Conservation (phyloP, 768 basidiomycete genomes). For the Russula emetica region DNA sequence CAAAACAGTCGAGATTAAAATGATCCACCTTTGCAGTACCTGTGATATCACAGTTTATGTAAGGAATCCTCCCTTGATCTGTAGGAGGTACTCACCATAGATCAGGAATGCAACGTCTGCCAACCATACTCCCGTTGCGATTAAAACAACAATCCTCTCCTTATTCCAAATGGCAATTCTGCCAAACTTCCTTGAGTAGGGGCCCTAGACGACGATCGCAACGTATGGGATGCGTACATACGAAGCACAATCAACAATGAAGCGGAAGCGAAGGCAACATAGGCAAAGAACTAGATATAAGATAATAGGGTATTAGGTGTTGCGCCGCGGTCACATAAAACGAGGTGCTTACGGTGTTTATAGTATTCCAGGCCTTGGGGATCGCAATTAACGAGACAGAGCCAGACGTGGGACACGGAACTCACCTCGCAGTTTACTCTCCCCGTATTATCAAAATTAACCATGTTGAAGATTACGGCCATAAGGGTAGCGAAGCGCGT, state of each 20-base stretch:
- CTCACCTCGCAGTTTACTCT: conserved; percentile 10
- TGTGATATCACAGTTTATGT: not conserved
- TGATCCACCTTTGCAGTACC: not conserved
- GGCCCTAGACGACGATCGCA: too few relatives aligned
- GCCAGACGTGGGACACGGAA: not conserved
- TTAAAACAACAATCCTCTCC: not conserved
- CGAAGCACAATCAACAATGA: conserved; percentile 10
- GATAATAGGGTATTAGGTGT: not conserved
- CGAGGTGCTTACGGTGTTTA: not conserved
- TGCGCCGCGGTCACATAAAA: too few relatives aligned
- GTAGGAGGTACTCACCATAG: not conserved
- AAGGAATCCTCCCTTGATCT: not conserved
- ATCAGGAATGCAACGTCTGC: conserved; percentile 11
- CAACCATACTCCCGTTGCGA: not conserved
- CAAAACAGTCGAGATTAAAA: too few relatives aligned
- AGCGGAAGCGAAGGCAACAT: not conserved
- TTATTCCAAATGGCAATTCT: conserved; percentile 14
- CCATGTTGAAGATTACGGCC: not conserved
- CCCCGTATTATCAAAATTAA: not conserved
- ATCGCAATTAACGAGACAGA: not conserved
- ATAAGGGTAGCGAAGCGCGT: conserved; percentile 9
- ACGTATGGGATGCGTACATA: not conserved
- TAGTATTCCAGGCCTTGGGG: not conserved
- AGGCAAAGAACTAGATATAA: not conserved
- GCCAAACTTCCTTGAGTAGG: not conserved